phyloP scores from a whole-genome alignment of 2,329 filamentous ascomycete genomes.

The Ophiocordyceps camponoti-leonardi region DNA sequence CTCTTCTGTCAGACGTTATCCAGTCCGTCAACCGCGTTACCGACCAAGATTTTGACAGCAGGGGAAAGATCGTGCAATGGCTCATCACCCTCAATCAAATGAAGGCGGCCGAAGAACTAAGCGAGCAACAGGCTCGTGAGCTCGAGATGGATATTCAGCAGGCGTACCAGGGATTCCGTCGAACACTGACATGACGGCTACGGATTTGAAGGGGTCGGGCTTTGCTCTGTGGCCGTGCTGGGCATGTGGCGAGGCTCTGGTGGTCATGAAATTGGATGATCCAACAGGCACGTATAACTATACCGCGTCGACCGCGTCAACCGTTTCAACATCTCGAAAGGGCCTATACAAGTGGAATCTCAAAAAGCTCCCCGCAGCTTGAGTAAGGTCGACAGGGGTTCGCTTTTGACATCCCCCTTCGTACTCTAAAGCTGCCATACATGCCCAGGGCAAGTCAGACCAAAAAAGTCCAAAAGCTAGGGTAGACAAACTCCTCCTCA shows the following conservation, averaged over 20 bases:
- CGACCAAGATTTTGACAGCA: slow-evolving; percentile 82
- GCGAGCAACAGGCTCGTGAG: slow-evolving; percentile 73
- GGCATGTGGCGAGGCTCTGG: not conserved
- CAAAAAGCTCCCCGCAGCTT: too few relatives aligned
- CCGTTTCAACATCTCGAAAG: too few relatives aligned
- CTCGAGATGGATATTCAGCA: slow-evolving; percentile 86
- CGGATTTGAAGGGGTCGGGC: not conserved
- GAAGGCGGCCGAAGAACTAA: slow-evolving; percentile 83
- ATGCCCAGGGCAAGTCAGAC: slow-evolving; percentile 34
- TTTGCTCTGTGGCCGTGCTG: not conserved
- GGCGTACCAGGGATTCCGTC: slow-evolving; percentile 88
- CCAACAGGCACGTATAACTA: not conserved
- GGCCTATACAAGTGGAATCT: too few relatives aligned
- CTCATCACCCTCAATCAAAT: slow-evolving; percentile 95
- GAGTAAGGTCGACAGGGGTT: too few relatives aligned
- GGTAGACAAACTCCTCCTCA: slow-evolving; percentile 96
- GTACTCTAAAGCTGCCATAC: too few relatives aligned
- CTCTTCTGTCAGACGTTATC: slow-evolving; percentile 85
- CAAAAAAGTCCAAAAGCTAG: slow-evolving; percentile 95
- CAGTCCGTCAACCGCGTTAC: slow-evolving; percentile 96
- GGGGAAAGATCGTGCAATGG: slow-evolving; percentile 97
- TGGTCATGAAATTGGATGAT: not conserved
- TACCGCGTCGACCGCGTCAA: not conserved
- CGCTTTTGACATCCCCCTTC: too few relatives aligned
- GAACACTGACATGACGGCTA: slow-evolving; percentile 39